Evolutionary conservation across 352 stramenopile species (phyloP), one percentile per base, ranked within the genome.

Genomic region (Globisporangium iwayamae): DNA sequence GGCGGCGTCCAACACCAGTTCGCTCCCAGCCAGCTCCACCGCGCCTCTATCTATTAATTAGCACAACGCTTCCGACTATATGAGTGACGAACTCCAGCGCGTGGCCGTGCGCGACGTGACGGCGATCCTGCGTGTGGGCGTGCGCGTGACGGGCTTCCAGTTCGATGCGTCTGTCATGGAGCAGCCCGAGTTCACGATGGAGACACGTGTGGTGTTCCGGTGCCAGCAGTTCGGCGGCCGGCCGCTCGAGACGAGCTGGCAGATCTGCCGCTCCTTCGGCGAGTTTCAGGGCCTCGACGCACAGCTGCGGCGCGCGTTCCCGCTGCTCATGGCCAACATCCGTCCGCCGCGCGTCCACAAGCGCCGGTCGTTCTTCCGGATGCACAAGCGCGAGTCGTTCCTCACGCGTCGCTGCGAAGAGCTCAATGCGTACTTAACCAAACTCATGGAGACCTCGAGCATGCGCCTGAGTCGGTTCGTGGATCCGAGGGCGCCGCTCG

Each of bases 141-240:
- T 93, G n/a, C 59, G 60, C 39, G 81, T 94, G 30, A 67, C 81
- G 25, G 74, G 78, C 45, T 90, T 83, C 47, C 81, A 91, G 64
- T 94, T 75, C 64, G 84, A 94, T 71, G 61, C 75, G 48, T 84
- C 74, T 10, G 76, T 90, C 60, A 94, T 94, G 86, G 77, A 86
- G 38, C 76, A 92, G 45, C 81, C 86, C 6, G 86, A 94, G 72
- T 94, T 90, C 66, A 56, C 79, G 14, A 71, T 94, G 22, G 59
- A 76, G 22, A 90, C 81, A 10, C 60, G 63, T 58, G 72, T 93
- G 20, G 75, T 87, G 3, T 90, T 94, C 67, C 74, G 83, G 56
- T 90, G 79, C 62, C 71, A 75, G 16, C 77, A 86, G 60, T 69
- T 76, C 57, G 84, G 83, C 20, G 68, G 71, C 34, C 78, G 79